phyloP scores from a whole-genome alignment of 805 yeast species.

The Starmera quercuum region DNA sequence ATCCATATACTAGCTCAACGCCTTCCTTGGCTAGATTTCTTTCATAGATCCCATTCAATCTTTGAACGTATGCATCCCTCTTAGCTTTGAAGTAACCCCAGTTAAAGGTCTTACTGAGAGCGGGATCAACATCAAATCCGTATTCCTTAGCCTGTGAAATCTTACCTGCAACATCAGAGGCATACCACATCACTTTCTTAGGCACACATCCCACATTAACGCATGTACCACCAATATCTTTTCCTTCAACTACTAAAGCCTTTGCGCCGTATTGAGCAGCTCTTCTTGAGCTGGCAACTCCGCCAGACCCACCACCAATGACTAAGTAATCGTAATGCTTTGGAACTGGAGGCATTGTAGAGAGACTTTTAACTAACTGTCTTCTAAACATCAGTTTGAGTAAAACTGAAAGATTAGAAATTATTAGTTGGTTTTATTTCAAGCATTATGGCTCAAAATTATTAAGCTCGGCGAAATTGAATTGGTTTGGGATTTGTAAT shows the following conservation, averaged over 20 bases:
- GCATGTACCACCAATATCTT: conserved; percentile 93
- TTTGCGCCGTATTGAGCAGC: conserved; percentile 94
- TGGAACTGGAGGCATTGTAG: conserved; percentile 48
- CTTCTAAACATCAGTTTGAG: too few relatives aligned
- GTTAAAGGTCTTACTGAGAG: conserved; percentile 55
- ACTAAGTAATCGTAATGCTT: conserved; percentile 83
- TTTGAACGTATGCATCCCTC: conserved; percentile 84
- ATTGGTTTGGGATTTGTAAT: too few relatives aligned
- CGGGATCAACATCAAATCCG: conserved; percentile 60
- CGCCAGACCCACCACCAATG: conserved; percentile 99
- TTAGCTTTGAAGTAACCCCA: conserved; percentile 79
- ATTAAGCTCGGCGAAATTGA: too few relatives aligned
- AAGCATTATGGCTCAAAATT: too few relatives aligned
- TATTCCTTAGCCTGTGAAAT: conserved; percentile 71
- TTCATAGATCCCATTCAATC: conserved; percentile 91
- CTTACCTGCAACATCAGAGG: conserved; percentile 79
- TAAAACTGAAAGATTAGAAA: too few relatives aligned
- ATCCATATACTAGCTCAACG: conserved; percentile 81
- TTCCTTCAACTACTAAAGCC: conserved; percentile 73
- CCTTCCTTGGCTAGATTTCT: conserved; percentile 82
- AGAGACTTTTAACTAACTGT: too few relatives aligned
- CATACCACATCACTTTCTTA: conserved; percentile 98
- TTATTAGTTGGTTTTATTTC: too few relatives aligned
- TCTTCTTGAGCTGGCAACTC: conserved; percentile 96
- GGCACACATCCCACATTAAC: conserved; percentile 99